Base-by-base conservation (phyloP, 768 basidiomycete genomes). In the Candolleomyces eurysporus region DNA sequence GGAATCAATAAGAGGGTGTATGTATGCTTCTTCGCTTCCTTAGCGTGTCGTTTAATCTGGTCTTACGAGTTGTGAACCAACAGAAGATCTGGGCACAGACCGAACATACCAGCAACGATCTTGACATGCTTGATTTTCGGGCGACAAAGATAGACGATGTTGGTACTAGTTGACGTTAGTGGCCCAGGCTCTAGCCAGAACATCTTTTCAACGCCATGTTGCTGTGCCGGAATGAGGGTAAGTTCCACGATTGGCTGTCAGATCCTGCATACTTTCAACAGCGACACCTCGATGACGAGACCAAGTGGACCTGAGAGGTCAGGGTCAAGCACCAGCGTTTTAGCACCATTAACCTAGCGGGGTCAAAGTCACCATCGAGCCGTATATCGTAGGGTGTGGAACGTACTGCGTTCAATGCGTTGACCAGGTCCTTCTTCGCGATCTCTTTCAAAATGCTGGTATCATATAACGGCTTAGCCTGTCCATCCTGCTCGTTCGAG, bases 121-220 rank as follows among this genome's bases (percentile, higher is more conserved):
- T 90, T 91, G 71, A 95, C 87, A 71, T 88, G 85, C 63, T 84
- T 89, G 62, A 97, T 91, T 67, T 84, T 82, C 2, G 96, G 94
- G 36, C 95, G 83, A 72, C 92, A 96, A 9, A 99, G 83, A 75
- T 98, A 99, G 19, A 99, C 85, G 61, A 98, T 86, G 67, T 96
- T 96, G 39, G 90, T 84, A 6, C 96, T 95, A 3, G 86, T 82
- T 3, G 92, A 90, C 13, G 86, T 82, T 50, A 98, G 76, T 9
- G 92, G 88, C 17, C 96, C 96, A 11, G 89, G 74, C 75, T 98
- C 97, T 22, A 99, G 85, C 96, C 97, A 99, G 77, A 96, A 97
- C 92, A 99, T 96, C 80, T 97, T 97, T 78, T 98, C 96, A 3
- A 99, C 94, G 5, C 94, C 96, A 86, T 98, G 96, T 71, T 98